These are phyloP conservation scores for Rhizomucor pusillus DNA, from an alignment of 371 early-diverging fungal species.

Conservation along the genomic window DNA sequence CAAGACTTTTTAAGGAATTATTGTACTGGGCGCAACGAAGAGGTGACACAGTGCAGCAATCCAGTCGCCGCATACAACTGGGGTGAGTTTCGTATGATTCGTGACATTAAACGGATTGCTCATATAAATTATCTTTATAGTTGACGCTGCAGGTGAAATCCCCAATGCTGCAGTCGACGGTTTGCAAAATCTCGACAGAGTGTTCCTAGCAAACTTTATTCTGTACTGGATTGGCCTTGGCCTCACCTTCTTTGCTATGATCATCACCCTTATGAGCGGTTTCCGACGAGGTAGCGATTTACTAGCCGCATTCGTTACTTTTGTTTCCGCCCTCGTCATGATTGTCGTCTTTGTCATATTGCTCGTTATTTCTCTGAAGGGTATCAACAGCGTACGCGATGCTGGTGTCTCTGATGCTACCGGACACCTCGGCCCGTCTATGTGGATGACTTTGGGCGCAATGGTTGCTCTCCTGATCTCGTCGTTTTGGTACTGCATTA, in stretches of 20 bases:
- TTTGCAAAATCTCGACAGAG: slow-evolving; percentile 10
- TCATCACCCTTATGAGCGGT: slow-evolving; percentile 19
- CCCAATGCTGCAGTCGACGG: neutral
- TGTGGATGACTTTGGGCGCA: slow-evolving; percentile 31
- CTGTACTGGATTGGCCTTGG: slow-evolving; percentile 31
- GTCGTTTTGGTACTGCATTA: slow-evolving; percentile 26
- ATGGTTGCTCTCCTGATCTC: slow-evolving; percentile 24
- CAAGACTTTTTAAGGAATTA: slow-evolving; percentile 25
- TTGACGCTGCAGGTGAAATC: slow-evolving; percentile 1
- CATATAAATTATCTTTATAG: neutral
- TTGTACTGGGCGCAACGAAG: slow-evolving; percentile 26
- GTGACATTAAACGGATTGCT: neutral
- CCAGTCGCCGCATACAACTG: slow-evolving; percentile 42
- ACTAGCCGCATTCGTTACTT: slow-evolving; percentile 24
- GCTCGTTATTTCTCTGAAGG: slow-evolving; percentile 29
- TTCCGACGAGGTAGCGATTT: slow-evolving; percentile 22
- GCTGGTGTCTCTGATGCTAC: slow-evolving; percentile 10
- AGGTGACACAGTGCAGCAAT: slow-evolving; percentile 22
- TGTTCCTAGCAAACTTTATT: slow-evolving; percentile 31
- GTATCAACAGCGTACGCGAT: slow-evolving; percentile 27
- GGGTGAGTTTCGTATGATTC: slow-evolving; percentile 18
- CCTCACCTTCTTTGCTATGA: slow-evolving; percentile 24
- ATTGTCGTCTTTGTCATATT: slow-evolving; percentile 25
- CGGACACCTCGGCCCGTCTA: slow-evolving; percentile 32
- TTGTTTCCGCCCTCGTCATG: slow-evolving; percentile 27